Evolutionary conservation across 2,329 filamentous ascomycete genomes (phyloP), one percentile per base, ranked within the genome.

Genomic region (Aspergillus sp.): DNA sequence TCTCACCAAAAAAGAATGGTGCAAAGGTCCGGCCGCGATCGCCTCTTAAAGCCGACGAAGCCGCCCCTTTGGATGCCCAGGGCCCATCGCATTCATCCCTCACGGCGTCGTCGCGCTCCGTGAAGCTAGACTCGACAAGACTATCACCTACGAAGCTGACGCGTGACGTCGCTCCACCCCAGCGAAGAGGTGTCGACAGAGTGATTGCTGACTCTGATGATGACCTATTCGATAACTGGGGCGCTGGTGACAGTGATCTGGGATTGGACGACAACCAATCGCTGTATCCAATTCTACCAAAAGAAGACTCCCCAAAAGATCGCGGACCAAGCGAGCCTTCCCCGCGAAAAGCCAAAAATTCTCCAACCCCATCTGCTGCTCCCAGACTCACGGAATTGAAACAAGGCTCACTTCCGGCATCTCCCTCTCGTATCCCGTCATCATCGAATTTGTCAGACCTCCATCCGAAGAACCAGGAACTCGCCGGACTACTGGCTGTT

Each of bases 161-260:
- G 19, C 31, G 23, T 9, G 20, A 40, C n/a, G 52, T 50, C 16
- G 36, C 54, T n/a, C 46, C 48, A 5, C 42, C 49, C 25, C 56
- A 50, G 7, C 25, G 32, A n/a, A 53, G 42, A 20, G 55, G 43
- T 7, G 45, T 38, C 10, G 58, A 59, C 16, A 50, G 50, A 41
- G 61, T 69, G 2, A 66, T 73, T 51, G 63, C 63, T 9, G 71
- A 72, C 47, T 73, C 71, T 1, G 70, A 73, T 41, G 67, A 71
- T 43, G 59, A 58, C n/a, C 38, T 60, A 32, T 66, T 67, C 20
- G 64, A 63, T 14, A 58, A 59, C 25, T 65, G 63, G 64, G 40
- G 54, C 14, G 49, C 49, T 17, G 58, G 58, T 19, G 57, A 63
- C 11, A 61, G 63, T 25, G 52, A 60, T 16, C 54, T 62, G 32